Evolutionary conservation across 352 stramenopile genomes (phyloP).

Genomic region (Ophiocytium majus): DNA sequence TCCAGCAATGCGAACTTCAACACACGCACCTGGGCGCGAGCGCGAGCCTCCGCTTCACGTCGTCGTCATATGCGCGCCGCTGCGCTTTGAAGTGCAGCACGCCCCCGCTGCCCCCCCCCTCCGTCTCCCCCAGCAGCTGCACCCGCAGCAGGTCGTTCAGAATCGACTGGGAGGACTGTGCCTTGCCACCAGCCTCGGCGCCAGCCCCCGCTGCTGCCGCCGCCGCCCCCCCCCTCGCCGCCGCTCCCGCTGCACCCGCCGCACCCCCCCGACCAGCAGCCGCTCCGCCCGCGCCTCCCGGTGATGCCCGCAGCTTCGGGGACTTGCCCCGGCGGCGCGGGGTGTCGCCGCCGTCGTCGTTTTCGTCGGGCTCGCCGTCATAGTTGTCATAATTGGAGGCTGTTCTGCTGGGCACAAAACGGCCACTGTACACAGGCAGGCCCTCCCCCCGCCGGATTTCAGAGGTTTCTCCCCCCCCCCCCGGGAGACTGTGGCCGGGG

Average conservation of each 20-base stretch:
- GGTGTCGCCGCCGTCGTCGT: background rate
- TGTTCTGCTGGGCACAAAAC: background rate
- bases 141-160: constrained; percentile 13
- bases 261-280: background rate
- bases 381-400: background rate
- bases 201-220: background rate
- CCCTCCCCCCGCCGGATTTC: background rate
- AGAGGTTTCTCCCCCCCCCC: background rate
- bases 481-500: background rate
- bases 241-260: background rate
- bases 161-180: background rate
- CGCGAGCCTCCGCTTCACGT: constrained; percentile 18
- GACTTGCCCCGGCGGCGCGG: background rate
- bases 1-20: too few species aligned
- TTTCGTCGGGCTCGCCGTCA: background rate
- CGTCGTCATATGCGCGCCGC: constrained; percentile 1
- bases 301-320: background rate
- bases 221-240: background rate
- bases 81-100: constrained; percentile 25
- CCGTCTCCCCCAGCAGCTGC: constrained; percentile 9
- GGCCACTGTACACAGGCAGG: background rate
- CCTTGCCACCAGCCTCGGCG: background rate
- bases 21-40: background rate
- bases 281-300: background rate
- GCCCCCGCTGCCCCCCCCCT: background rate